Conservation (phyloP, 441 rosid species). For the Gossypium aridum region DNA sequence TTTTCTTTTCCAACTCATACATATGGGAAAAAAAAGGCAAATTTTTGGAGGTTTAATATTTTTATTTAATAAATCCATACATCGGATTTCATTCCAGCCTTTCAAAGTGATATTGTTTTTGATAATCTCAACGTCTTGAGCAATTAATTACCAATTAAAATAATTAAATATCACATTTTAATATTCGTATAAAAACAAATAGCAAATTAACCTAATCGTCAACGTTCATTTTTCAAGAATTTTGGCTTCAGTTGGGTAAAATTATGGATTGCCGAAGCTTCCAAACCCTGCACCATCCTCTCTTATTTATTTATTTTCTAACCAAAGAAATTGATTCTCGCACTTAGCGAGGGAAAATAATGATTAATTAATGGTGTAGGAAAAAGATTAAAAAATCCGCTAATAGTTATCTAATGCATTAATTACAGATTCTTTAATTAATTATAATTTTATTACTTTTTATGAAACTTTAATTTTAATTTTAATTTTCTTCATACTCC, state of each 20-base stretch:
- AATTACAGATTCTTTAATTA: background rate
- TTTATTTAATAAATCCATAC: background rate
- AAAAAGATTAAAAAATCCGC: background rate
- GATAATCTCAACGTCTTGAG: background rate
- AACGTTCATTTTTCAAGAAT: constrained; percentile 20
- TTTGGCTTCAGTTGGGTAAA: constrained; percentile 3
- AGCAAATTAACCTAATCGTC: background rate
- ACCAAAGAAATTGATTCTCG: background rate
- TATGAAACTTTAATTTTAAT: too few relatives aligned
- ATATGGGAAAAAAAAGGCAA: too few relatives aligned
- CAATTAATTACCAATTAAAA: background rate
- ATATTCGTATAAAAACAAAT: background rate
- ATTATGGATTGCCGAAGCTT: constrained; percentile 29
- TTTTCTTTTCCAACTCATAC: too few relatives aligned
- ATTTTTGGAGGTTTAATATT: too few relatives aligned
- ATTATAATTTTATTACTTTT: too few relatives aligned
- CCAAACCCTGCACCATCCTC: constrained; percentile 30
- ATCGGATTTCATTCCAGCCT: background rate
- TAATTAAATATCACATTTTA: background rate
- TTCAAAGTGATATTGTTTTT: background rate
- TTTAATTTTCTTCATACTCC: too few relatives aligned
- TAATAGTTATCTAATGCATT: background rate
- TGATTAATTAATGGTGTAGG: background rate
- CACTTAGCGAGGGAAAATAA: background rate
- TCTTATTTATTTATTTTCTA: background rate